These are phyloP conservation scores for Tieghemostelium lacteum DNA, from an alignment of 78 protist genomes.

Conservation along the genomic window DNA sequence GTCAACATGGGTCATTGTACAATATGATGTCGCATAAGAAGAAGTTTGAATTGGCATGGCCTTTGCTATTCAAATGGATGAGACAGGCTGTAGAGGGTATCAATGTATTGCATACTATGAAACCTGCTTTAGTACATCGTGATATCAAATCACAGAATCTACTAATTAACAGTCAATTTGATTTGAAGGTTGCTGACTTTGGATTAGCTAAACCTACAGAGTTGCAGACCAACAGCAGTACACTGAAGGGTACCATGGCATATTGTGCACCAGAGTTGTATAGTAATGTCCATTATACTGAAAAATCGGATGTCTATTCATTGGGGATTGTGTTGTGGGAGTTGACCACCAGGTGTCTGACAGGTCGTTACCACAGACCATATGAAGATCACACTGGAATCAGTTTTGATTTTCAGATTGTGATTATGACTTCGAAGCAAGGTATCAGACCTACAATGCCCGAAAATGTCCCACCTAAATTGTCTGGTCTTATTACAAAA, in stretches of 20 bases:
- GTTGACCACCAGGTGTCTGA: conserved; percentile 17
- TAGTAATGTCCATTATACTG: conserved; percentile 10
- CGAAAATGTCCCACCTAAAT: conserved; percentile 25
- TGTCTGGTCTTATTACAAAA: conserved; percentile 29
- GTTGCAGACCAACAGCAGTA: conserved; percentile 24
- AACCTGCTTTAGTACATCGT: conserved; percentile 76
- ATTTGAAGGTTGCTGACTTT: conserved; percentile 70
- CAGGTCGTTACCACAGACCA: conserved; percentile 66
- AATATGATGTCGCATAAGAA: conserved; percentile 68
- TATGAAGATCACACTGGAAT: conserved; percentile 63
- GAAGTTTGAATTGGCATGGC: conserved; percentile 36
- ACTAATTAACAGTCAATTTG: conserved; percentile 41
- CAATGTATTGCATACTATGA: conserved; percentile 52
- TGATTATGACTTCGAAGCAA: conserved; percentile 61
- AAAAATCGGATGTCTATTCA: conserved; percentile 61
- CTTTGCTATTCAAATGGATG: conserved; percentile 54
- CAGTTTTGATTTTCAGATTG: conserved; percentile 65
- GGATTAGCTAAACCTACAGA: conserved; percentile 73
- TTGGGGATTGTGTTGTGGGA: conserved; percentile 79
- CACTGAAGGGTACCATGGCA: conserved; percentile 48
- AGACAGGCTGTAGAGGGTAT: conserved; percentile 59
- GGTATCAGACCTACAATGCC: conserved; percentile 79
- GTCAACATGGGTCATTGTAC: conserved; percentile 53
- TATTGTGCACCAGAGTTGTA: conserved; percentile 78
- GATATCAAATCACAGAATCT: conserved; percentile 77